Base-by-base conservation (phyloP, 495 filamentous ascomycete genomes). In the Astrothelium subdiscretum region DNA sequence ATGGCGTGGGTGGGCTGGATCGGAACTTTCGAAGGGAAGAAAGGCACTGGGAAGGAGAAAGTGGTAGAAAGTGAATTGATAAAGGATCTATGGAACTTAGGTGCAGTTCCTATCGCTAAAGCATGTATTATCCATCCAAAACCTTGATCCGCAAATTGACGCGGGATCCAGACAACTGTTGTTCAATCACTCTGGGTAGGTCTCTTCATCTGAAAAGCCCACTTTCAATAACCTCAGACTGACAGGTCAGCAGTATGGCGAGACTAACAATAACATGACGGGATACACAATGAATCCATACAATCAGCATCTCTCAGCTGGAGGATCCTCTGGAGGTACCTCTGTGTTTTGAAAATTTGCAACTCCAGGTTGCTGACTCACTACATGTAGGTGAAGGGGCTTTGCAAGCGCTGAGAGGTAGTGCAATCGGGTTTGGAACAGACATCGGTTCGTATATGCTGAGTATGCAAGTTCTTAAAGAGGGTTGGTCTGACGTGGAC, bases 291-390 rank as follows among this genome's bases (percentile, higher is more conserved):
- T 82, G 3, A 84, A 85, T 67, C 82, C 86, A 0, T 71, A 76
- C 52, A 85, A 87, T 66, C 75, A 70, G 12, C 70, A 70, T 1
- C 68, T 88, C 32, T 86, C 81, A 10, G 70, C 81, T 6, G 86
- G 86, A 3, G 86, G 86, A 0, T 82, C 78, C 29, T 84, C 83
- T 1, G 85, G 86, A 12, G 87, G 87, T 58, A 48, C 18, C 5
- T 48, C 6, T 11, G 42, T 20, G 3, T n/a, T 48, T 48, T 48
- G 42, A 8, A 48, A n/a, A 10, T 38, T 48, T 48, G 42, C 3
- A 48, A 3, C 5, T 48, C 42, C 18, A 4, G 3, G 42, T 48
- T 20, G 18, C 42, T 48, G 42, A 48, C 42, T 48, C 18, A 48
- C 42, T 48, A 20, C 18, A n/a, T 48, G 18, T 3, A 48, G 81